Conservation (phyloP, 257 asterid genomes). For the Misopates orontium region DNA sequence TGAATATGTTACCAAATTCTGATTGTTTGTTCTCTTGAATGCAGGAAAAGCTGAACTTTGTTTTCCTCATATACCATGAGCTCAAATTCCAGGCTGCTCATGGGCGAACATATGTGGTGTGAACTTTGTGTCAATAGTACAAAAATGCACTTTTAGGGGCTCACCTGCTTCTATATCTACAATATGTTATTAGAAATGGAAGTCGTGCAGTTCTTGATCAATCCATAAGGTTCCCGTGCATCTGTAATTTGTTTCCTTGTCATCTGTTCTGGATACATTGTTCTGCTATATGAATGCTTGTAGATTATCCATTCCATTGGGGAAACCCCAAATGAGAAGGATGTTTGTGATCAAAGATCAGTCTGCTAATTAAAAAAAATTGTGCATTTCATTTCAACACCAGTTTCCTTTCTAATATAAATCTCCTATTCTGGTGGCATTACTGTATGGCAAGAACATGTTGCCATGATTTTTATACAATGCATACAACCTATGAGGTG, state of each 20-base stretch:
- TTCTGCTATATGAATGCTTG: background rate
- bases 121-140: too few relatives aligned
- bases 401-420: background rate
- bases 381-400: background rate
- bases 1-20: too few relatives aligned
- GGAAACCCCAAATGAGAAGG: background rate
- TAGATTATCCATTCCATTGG: background rate
- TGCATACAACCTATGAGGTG: slow-evolving; percentile 27
- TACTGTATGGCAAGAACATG: background rate
- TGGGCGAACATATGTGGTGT: too few relatives aligned
- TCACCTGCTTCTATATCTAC: too few relatives aligned
- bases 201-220: background rate
- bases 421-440: background rate
- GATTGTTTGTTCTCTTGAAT: too few relatives aligned
- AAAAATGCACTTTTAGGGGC: too few relatives aligned
- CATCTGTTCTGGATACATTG: slow-evolving; percentile 3
- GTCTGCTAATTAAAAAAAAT: too few relatives aligned
- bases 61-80: too few relatives aligned
- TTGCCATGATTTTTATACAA: slow-evolving; percentile 25
- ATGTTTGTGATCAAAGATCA: background rate
- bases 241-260: background rate
- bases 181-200: background rate
- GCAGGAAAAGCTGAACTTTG: too few relatives aligned
- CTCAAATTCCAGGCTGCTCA: too few relatives aligned
- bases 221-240: background rate